These are phyloP conservation scores for Trypanosomatidae sp. DNA, from an alignment of 208 protist species.

Conservation along the genomic window DNA sequence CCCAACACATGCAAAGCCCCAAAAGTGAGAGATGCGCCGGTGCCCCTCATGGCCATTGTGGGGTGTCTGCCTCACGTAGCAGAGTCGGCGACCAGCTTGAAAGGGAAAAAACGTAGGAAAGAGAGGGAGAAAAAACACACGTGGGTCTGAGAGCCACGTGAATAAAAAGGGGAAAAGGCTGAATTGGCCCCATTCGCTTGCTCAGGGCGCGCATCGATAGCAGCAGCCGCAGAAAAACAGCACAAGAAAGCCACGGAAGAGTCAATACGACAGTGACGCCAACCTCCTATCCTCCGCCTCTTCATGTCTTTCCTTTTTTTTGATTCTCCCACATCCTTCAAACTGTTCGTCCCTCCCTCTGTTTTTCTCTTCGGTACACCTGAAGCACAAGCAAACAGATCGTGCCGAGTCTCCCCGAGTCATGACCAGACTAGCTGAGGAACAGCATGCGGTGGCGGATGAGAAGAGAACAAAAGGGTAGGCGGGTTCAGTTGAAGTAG, in stretches of 20 bases:
- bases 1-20: not conserved
- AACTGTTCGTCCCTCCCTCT: not conserved
- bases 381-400: not conserved
- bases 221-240: slow-evolving; percentile 5
- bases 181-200: not conserved
- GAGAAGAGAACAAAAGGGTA: slow-evolving; percentile 9
- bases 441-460: not conserved
- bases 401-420: not conserved
- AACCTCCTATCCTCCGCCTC: slow-evolving; percentile 5
- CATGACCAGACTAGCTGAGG: not conserved
- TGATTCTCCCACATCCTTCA: not conserved
- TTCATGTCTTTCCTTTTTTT: not conserved
- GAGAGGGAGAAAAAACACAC: slow-evolving; percentile 2
- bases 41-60: not conserved
- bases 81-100: not conserved
- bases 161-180: slow-evolving; percentile 1
- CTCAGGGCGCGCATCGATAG: not conserved
- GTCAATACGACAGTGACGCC: not conserved
- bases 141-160: not conserved
- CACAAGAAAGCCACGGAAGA: slow-evolving; percentile 9
- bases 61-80: not conserved
- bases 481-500: not conserved
- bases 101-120: not conserved
- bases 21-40: not conserved
- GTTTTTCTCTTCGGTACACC: not conserved